Percentiles rank a stretch among this genome's conserved stretches.
phyloP scores from a whole-genome alignment of 306 rosid species.

The Coriaria nepalensis region DNA sequence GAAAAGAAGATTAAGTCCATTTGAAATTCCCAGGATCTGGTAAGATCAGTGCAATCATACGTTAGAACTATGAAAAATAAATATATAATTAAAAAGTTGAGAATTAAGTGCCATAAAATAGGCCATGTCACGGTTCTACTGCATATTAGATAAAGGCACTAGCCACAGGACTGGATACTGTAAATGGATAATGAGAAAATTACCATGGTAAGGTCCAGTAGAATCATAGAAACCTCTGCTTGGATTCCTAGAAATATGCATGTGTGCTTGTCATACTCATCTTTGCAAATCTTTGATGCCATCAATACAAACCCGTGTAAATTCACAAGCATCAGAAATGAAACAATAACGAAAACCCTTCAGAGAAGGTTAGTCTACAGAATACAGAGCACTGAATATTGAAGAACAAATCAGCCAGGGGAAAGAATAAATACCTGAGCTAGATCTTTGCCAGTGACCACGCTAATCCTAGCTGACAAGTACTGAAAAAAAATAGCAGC shows the following conservation, averaged over 20 bases:
- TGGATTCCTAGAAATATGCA: slow-evolving; percentile 79
- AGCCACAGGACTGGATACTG: too few relatives aligned
- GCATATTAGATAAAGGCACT: too few relatives aligned
- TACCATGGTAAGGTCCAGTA: slow-evolving; percentile 88
- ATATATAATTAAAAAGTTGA: too few relatives aligned
- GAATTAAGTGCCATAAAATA: too few relatives aligned
- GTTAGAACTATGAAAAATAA: too few relatives aligned
- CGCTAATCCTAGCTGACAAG: slow-evolving; percentile 74
- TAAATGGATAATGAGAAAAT: slow-evolving; percentile 11
- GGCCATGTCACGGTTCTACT: too few relatives aligned
- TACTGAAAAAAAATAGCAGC: slow-evolving; percentile 87
- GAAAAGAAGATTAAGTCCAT: slow-evolving; percentile 76
- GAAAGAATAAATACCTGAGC: slow-evolving; percentile 52
- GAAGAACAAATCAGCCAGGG: too few relatives aligned
- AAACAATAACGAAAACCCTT: too few relatives aligned
- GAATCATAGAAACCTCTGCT: slow-evolving; percentile 71
- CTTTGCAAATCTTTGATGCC: slow-evolving; percentile 59
- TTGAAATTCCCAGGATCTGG: slow-evolving; percentile 81
- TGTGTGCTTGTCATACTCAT: slow-evolving; percentile 65
- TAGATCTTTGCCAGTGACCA: slow-evolving; percentile 73
- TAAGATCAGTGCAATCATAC: slow-evolving; percentile 5
- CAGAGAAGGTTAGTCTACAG: too few relatives aligned
- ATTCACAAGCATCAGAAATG: not conserved
- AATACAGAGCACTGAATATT: too few relatives aligned
- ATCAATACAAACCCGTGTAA: slow-evolving; percentile 7